These are phyloP conservation scores for Adansonia gregorii DNA, from an alignment of 441 rosid species.

Conservation along the genomic window DNA sequence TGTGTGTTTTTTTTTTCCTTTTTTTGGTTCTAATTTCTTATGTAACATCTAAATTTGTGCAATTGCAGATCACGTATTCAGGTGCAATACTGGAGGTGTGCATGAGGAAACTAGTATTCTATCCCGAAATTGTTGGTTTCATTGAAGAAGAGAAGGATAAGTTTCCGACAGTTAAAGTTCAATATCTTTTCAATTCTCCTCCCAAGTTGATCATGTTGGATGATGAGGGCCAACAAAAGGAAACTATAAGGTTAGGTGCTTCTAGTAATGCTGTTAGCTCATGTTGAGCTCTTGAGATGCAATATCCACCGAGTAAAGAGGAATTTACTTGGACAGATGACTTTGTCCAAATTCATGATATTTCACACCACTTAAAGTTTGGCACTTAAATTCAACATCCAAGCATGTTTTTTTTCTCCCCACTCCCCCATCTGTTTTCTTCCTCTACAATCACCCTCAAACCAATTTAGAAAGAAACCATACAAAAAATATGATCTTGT, in stretches of 20 bases:
- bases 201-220: constrained; percentile 88
- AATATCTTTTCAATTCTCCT: constrained; percentile 84
- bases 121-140: constrained; percentile 86
- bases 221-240: constrained; percentile 74
- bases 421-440: neutral
- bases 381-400: neutral
- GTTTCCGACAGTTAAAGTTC: constrained; percentile 69
- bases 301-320: neutral
- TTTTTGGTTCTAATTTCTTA: neutral
- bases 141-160: constrained; percentile 88
- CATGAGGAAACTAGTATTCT: constrained; percentile 90
- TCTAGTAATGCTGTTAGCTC: constrained; percentile 12
- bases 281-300: neutral
- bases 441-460: neutral
- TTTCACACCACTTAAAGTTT: neutral
- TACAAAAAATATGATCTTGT: neutral
- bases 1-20: neutral
- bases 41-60: constrained; percentile 2
- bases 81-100: constrained; percentile 90
- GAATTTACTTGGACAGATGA: neutral
- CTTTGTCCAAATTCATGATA: constrained; percentile 17
- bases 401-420: neutral
- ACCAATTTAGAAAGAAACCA: neutral
- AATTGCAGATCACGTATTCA: constrained; percentile 37
- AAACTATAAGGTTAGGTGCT: constrained; percentile 68